Conservation (phyloP, 371 early-diverging fungal genomes). For the Chytridium lagenaria region DNA sequence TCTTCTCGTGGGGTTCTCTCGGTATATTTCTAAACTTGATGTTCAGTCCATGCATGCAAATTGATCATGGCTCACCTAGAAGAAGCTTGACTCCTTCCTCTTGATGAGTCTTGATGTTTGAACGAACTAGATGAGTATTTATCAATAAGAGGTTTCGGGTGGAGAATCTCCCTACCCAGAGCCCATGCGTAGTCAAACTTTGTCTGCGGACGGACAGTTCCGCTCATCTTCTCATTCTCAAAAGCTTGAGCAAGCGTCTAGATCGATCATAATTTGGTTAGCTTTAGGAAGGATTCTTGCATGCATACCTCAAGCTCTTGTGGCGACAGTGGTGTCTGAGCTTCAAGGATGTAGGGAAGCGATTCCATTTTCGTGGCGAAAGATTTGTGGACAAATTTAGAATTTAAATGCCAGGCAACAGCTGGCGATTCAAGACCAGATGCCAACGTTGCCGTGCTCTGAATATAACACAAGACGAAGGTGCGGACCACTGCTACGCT, state of each 20-base stretch:
- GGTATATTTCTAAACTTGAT: constrained; percentile 75
- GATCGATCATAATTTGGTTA: not conserved
- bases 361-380: constrained; percentile 3
- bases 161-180: constrained; percentile 61
- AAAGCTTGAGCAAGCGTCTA: constrained; percentile 29
- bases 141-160: constrained; percentile 6
- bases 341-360: constrained; percentile 27
- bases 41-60: not conserved
- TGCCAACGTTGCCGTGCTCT: not conserved
- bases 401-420: not conserved
- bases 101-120: constrained; percentile 67
- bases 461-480: constrained; percentile 1
- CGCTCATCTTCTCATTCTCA: constrained; percentile 29
- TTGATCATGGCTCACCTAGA: constrained; percentile 59
- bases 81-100: constrained; percentile 79
- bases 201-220: constrained; percentile 68
- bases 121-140: constrained; percentile 48
- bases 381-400: not conserved
- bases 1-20: constrained; percentile 80
- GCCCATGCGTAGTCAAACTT: constrained; percentile 98
- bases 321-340: constrained; percentile 11
- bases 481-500: not conserved
- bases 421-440: not conserved
- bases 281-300: not conserved
- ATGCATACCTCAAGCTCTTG: constrained; percentile 27